Base-by-base conservation (phyloP, 2,329 filamentous ascomycete species). In the Sporothrix curviconia region DNA sequence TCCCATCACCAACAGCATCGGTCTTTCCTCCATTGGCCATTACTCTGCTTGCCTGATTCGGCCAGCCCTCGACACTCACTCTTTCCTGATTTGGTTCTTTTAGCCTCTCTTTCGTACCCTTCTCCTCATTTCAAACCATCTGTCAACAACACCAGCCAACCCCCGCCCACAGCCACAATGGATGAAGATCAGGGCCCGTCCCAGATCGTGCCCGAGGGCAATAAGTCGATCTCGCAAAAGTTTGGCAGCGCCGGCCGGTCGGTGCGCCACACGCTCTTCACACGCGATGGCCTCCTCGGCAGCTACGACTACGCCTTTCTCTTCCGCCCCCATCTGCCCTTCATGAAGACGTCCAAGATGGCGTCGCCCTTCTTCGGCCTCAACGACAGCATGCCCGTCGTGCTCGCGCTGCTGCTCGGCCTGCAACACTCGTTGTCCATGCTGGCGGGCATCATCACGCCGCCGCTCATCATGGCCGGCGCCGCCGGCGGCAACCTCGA, bases 231-330 rank as follows among this genome's bases (percentile, higher is more conserved):
- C n/a, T 66, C 63, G 55, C 64, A 69, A 51, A 65, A 66, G 19
- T 30, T 73, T 12, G 62, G 61, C 32, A 42, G 62, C 43, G 24
- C 73, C 56, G 74, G 67, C 64, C 73, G 71, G 42, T 53, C 32
- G 19, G 9, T 36, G 34, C 47, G 54, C 42, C 56, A 47, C 59
- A 72, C 74, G 6, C 77, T 83, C 62, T 71, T 78, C 55, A 83
- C 80, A 46, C 84, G 76, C 60, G 80, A 91, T 1, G 92, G 92
- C 12, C 78, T 96, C 25, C 71, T 96, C 57, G 92, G 92, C 61
- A 79, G 84, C 65, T 96, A 96, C 71, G 88, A 96, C 78, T 96
- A 96, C 79, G 88, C 71, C 36, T 94, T 91, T 67, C 84, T 96
- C 40, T 95, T 96, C 77, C 83, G 76, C 22, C 89, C 83, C 1